phyloP scores from a whole-genome alignment of 176 grass and related monocot species.

The Oryza nivara region DNA sequence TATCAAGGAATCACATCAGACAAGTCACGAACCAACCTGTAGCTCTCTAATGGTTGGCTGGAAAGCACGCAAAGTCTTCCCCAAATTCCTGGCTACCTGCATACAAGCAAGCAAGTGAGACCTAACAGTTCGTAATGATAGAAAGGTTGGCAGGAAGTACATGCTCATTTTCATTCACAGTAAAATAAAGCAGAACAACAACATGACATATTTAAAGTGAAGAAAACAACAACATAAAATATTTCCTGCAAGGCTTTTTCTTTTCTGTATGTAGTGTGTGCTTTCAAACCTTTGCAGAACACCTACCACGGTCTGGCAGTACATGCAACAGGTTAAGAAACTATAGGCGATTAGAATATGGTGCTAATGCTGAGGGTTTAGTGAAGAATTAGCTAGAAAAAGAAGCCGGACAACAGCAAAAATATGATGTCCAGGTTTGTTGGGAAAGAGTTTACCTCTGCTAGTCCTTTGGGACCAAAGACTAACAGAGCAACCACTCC shows the following conservation, averaged over 20 bases:
- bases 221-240: not conserved
- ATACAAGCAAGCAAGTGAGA: conserved; percentile 33
- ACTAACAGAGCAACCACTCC: conserved; percentile 93
- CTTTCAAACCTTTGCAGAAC: conserved; percentile 2
- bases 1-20: not conserved
- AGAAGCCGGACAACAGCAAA: not conserved
- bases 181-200: not conserved
- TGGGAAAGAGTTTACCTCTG: conserved; percentile 60
- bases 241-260: not conserved
- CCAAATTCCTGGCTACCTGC: conserved; percentile 86
- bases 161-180: not conserved
- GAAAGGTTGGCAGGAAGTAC: not conserved
- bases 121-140: conserved; percentile 4
- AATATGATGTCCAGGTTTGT: not conserved
- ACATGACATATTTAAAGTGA: not conserved
- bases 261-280: not conserved
- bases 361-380: not conserved
- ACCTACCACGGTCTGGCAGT: not conserved
- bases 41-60: conserved; percentile 95
- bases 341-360: not conserved
- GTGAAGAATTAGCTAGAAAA: not conserved
- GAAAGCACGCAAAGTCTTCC: conserved; percentile 92
- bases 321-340: conserved; percentile 10
- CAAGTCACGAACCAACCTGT: conserved; percentile 61
- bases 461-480: conserved; percentile 96